These are phyloP conservation scores for Persicaria maculosa DNA, from an alignment of 148 eudicot genomes.

Conservation along the genomic window DNA sequence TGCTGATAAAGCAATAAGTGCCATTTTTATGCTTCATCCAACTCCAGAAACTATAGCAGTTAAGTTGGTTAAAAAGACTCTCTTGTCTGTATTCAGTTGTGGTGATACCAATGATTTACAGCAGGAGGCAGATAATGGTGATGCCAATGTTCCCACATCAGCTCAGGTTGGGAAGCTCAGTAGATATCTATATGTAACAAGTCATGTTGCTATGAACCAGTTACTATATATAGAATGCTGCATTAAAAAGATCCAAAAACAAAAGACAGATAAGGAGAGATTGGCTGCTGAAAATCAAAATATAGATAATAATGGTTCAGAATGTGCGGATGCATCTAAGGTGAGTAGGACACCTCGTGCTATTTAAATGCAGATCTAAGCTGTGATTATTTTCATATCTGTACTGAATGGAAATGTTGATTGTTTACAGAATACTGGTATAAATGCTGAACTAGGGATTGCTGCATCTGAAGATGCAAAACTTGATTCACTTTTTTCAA, in stretches of 20 bases:
- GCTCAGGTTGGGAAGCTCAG: slow-evolving; percentile 75
- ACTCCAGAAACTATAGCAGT: slow-evolving; percentile 76
- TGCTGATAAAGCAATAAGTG: slow-evolving; percentile 80
- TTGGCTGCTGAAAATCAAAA: slow-evolving; percentile 36
- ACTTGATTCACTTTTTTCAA: slow-evolving; percentile 71
- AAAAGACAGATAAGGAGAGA: slow-evolving; percentile 66
- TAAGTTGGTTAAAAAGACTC: slow-evolving; percentile 56
- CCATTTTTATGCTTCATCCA: slow-evolving; percentile 82
- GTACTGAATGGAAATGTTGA: slow-evolving; percentile 7
- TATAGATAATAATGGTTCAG: slow-evolving; percentile 21
- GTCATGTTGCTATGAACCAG: slow-evolving; percentile 95
- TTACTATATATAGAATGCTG: slow-evolving; percentile 83
- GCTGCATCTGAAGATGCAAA: slow-evolving; percentile 93
- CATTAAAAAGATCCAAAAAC: slow-evolving; percentile 71
- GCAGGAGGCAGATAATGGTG: slow-evolving; percentile 30
- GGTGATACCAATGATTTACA: slow-evolving; percentile 36
- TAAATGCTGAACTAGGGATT: slow-evolving; percentile 91
- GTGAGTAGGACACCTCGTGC: slow-evolving; percentile 29
- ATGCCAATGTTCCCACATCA: slow-evolving; percentile 33
- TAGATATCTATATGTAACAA: slow-evolving; percentile 61
- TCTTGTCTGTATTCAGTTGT: slow-evolving; percentile 41
- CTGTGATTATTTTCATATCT: neutral
- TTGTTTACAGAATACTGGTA: slow-evolving; percentile 58
- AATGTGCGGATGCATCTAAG: slow-evolving; percentile 37
- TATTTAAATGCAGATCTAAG: neutral